phyloP scores from a whole-genome alignment of 805 yeast species.

The Saccharomycopsis malanga region DNA sequence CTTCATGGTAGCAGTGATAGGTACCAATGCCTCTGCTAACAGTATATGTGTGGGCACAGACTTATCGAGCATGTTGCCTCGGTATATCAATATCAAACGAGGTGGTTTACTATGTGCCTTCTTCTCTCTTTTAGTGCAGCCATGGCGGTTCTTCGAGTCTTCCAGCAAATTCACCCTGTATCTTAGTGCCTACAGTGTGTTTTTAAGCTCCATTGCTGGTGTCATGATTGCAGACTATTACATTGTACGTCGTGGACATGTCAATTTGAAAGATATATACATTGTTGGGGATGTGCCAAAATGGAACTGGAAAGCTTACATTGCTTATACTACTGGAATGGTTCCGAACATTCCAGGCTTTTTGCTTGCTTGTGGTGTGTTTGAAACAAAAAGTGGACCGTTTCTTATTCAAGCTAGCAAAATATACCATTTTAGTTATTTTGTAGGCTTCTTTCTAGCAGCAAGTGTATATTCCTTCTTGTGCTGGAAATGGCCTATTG shows the following conservation, averaged over 20 bases:
- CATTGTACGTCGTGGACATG: conserved; percentile 64
- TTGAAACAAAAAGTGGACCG: too few species aligned
- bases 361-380: conserved; percentile 75
- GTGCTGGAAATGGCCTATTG: conserved; percentile 27
- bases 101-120: conserved; percentile 36
- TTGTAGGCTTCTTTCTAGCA: conserved; percentile 63
- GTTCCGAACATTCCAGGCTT: conserved; percentile 82
- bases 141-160: conserved; percentile 70
- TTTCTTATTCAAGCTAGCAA: too few species aligned
- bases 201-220: conserved; percentile 78
- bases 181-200: conserved; percentile 72
- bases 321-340: conserved; percentile 74
- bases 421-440: conserved; percentile 66
- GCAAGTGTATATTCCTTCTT: conserved; percentile 46
- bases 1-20: conserved; percentile 67
- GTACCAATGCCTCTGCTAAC: conserved; percentile 66
- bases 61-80: conserved; percentile 48
- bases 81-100: conserved; percentile 51
- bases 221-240: conserved; percentile 61
- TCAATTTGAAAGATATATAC: conserved; percentile 60
- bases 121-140: conserved; percentile 35
- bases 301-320: conserved; percentile 75
- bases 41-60: conserved; percentile 57
- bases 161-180: conserved; percentile 73
- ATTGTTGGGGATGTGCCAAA: conserved; percentile 51